Evolutionary conservation across 805 yeast genomes (phyloP), one percentile per base, ranked within the genome.

Genomic region (Cyberlindnera sargentensis): DNA sequence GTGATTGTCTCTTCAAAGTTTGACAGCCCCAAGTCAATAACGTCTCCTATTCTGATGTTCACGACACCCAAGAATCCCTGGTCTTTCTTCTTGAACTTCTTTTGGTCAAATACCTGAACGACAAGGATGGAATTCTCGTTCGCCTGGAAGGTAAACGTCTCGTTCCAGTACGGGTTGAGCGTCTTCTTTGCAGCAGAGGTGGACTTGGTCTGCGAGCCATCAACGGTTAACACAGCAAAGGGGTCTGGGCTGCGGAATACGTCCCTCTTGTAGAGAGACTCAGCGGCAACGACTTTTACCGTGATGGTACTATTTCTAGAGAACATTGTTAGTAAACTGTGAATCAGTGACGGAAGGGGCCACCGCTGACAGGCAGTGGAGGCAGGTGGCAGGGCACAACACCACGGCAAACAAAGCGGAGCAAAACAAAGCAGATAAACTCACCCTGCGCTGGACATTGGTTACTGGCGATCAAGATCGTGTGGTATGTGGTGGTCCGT

Each of bases 21-120:
- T 10, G 67, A 66, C 58, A 59, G 39, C 35, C 67, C 68, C 43
- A 82, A 70, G 60, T 89, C 95, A 45, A 91, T 76, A 28, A 86
- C 88, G 63, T 93, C 98, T 36, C 91, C 91, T 29, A 93, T 77
- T 51, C 95, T 74, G 41, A 93, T 76, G 63, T 93, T 93, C 48
- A 93, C 93, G 20, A 93, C 98, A 45, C 99, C 99, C 42, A 93
- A 71, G 56, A 93, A 93, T 5, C 99, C 99, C 65, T 93, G 99
- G 62, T 93, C 99, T 75, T 89, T 90, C 79, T 88, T 89, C 64
- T 93, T 93, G 70, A 93, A 93, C 66, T 93, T 93, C 63, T 89
- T 90, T 63, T 91, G 98, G 64, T 93, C 98, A 66, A 93, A 93
- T 6, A 93, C 93, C 64, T 93, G 98, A 48, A 93, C 79, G 10